Evolutionary conservation across 176 grass and related monocot species (phyloP).

Genomic region (Thinopyrum elongatum): DNA sequence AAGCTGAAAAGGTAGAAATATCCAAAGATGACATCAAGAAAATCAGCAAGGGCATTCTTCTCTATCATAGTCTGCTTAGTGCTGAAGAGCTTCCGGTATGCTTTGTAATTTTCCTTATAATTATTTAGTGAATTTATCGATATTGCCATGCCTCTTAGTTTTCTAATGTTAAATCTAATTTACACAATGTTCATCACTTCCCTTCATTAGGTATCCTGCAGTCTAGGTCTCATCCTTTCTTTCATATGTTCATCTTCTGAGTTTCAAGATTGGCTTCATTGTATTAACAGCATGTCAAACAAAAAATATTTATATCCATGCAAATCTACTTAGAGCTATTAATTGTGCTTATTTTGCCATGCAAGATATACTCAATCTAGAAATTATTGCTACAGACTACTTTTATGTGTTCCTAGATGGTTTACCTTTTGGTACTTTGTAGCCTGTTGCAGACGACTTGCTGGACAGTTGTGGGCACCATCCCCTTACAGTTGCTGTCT

Average conservation of each 20-base stretch:
- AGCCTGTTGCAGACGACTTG: slow-evolving; percentile 52
- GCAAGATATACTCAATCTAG: neutral
- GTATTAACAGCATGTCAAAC: neutral
- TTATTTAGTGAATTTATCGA: neutral
- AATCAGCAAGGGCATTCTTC: slow-evolving; percentile 78
- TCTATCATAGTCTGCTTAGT: slow-evolving; percentile 62
- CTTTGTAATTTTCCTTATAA: neutral
- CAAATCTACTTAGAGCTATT: neutral
- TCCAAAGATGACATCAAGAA: slow-evolving; percentile 78
- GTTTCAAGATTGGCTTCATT: slow-evolving; percentile 17
- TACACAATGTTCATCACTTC: neutral
- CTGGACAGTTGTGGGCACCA: slow-evolving; percentile 70
- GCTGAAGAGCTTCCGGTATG: slow-evolving; percentile 66
- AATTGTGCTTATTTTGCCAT: neutral
- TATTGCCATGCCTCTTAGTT: neutral
- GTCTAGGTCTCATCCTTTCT: neutral
- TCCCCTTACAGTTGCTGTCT: slow-evolving; percentile 84
- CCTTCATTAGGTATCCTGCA: neutral
- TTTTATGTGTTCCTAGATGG: neutral
- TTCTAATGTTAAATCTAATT: slow-evolving; percentile 10
- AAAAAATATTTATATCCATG: neutral
- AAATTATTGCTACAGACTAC: neutral
- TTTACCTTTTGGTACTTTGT: slow-evolving; percentile 9
- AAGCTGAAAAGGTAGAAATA: slow-evolving; percentile 76
- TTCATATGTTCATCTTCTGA: neutral